Conservation (phyloP, 345 rosid genomes). For the Schrenkiella parvula region DNA sequence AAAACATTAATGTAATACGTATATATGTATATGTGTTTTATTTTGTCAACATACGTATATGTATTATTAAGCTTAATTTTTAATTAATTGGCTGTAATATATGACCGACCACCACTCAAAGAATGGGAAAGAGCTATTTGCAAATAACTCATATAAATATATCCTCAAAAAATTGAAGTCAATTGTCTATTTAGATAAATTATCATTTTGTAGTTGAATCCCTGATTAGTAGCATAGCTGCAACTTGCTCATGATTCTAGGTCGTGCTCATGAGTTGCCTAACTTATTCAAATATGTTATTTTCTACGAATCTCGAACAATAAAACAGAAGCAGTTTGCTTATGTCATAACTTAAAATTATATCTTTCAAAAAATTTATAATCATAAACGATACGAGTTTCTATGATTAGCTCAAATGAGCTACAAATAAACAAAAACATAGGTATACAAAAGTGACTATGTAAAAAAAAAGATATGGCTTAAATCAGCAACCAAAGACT, state of each 20-base stretch:
- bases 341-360: background rate
- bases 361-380: background rate
- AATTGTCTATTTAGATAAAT: background rate
- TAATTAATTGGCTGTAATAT: conserved; percentile 4
- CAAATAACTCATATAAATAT: conserved; percentile 1
- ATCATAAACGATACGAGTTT: background rate
- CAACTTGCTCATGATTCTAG: conserved; percentile 13
- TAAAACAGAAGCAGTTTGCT: background rate
- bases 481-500: too few relatives aligned
- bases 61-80: background rate
- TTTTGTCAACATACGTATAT: background rate
- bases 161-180: background rate
- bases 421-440: background rate
- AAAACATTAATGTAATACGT: background rate
- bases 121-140: background rate
- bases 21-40: background rate
- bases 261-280: conserved; percentile 23
- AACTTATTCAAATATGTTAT: background rate
- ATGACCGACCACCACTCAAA: background rate
- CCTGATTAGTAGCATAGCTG: background rate
- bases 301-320: background rate
- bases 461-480: too few relatives aligned
- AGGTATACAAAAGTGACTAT: too few relatives aligned
- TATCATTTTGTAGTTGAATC: background rate
- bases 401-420: background rate